Evolutionary conservation across 352 stramenopile species (phyloP), one percentile per base, ranked within the genome.

Genomic region (Saprolegnia parasitica): DNA sequence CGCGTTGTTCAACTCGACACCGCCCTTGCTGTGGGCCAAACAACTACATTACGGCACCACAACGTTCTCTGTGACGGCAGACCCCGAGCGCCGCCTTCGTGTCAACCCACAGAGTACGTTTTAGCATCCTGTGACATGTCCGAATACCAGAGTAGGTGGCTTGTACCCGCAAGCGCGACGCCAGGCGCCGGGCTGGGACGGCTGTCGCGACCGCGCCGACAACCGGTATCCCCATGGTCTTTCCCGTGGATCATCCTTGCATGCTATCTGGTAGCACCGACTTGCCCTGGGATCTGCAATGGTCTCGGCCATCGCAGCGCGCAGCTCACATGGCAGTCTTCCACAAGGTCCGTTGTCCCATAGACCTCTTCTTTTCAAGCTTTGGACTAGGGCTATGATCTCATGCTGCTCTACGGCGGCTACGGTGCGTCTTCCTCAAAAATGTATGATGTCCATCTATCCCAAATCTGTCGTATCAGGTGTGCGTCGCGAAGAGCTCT

Each of bases 141-240:
- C 39, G 8, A 46, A 46, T 15, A 15, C 39, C 39, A 46, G 8
- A 16, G 4, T 67, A 67, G 58, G 26, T 21, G 26, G n/a, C 10
- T 67, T 67, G 4, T 67, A 67, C 20, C 57, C 74, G 9, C 91
- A 98, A 76, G 93, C 95, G 11, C 71, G 95, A 56, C 76, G 89
- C 0, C 90, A 97, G 74, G 89, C 90, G 2, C 90, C 90, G 10
- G 95, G 95, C 0, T 99, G 96, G 96, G 96, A 99, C 73, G 96
- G 96, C 20, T 99, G 96, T 76, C 79, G 91, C 18, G 85, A 99
- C 67, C 78, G 88, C 6, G 65, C 70, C n/a, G 93, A 98, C 64
- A 77, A 72, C 4, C 76, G 83, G 26, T 68, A 54, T 60, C 15
- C 1, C 26, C 58, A 64, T 64, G 1, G 18, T 52, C 16, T 1